Evolutionary conservation across 1,139 yeast species (phyloP).

Genomic region (Sugiyamaella grinbergsii): DNA sequence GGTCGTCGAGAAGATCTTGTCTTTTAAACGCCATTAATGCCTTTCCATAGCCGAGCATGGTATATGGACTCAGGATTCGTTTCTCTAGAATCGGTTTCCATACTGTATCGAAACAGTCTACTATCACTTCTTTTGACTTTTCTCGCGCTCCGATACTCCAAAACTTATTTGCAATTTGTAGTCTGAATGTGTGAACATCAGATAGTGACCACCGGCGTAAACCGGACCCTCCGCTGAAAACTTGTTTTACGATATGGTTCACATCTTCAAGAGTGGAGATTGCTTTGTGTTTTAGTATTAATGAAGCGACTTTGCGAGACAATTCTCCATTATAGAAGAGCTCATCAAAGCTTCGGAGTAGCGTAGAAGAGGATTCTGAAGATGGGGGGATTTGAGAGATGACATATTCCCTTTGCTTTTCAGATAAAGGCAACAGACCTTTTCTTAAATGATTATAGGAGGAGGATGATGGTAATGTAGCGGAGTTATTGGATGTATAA

Average conservation of each 20-base stretch:
- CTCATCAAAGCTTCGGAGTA: conserved; percentile 29
- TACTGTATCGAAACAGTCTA: conserved; percentile 29
- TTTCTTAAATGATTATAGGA: too few relatives aligned
- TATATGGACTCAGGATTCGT: conserved; percentile 23
- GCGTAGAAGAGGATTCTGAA: conserved; percentile 1
- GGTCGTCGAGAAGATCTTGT: conserved; percentile 18
- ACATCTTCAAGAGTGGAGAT: conserved; percentile 25
- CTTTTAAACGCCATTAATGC: conserved; percentile 30
- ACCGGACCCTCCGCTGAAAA: conserved; percentile 30
- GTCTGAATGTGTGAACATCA: conserved; percentile 31
- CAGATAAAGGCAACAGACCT: conserved; percentile 16
- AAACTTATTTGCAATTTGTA: conserved; percentile 35
- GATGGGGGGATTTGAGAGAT: conserved; percentile 14
- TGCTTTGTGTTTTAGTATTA: conserved; percentile 29
- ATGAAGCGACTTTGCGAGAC: conserved; percentile 28
- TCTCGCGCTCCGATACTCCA: conserved; percentile 29
- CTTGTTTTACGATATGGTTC: conserved; percentile 28
- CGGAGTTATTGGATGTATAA: background rate
- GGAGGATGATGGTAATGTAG: background rate
- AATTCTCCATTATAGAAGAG: conserved; percentile 35
- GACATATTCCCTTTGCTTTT: conserved; percentile 15
- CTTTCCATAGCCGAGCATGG: conserved; percentile 27
- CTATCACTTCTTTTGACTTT: conserved; percentile 29
- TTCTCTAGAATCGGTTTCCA: conserved; percentile 30
- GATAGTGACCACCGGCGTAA: conserved; percentile 31